Evolutionary conservation across 1,139 yeast genomes (phyloP).

Genomic region (Saccharomycopsis crataegensis): DNA sequence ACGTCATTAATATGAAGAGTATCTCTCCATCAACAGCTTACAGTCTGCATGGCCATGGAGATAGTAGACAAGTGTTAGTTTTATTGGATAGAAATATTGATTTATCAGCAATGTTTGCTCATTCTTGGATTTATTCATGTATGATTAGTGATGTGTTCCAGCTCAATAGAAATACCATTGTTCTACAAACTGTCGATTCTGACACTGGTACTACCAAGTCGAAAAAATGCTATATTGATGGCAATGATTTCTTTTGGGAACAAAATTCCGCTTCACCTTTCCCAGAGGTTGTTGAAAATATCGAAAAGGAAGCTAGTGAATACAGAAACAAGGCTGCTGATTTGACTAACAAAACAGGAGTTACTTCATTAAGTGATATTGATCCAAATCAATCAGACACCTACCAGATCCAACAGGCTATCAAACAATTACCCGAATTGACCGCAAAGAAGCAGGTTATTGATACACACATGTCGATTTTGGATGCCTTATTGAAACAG

Average conservation of each 20-base stretch:
- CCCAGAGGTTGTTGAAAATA: slow-evolving; percentile 96
- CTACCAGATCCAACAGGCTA: slow-evolving; percentile 76
- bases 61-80: slow-evolving; percentile 48
- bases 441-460: slow-evolving; percentile 82
- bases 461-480: slow-evolving; percentile 96
- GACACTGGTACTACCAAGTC: slow-evolving; percentile 36
- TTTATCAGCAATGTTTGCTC: slow-evolving; percentile 88
- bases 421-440: slow-evolving; percentile 84
- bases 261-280: slow-evolving; percentile 81
- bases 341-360: slow-evolving; percentile 58
- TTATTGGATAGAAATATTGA: slow-evolving; percentile 85
- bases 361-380: slow-evolving; percentile 55
- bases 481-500: slow-evolving; percentile 76
- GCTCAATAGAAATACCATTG: slow-evolving; percentile 70
- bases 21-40: slow-evolving; percentile 22
- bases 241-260: slow-evolving; percentile 87
- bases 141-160: slow-evolving; percentile 89
- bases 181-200: slow-evolving; percentile 38
- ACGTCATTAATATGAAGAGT: slow-evolving; percentile 59
- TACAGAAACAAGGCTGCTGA: slow-evolving; percentile 87
- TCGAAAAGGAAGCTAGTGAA: slow-evolving; percentile 71
- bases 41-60: slow-evolving; percentile 7
- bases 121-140: slow-evolving; percentile 97
- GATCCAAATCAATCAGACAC: slow-evolving; percentile 53
- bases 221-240: slow-evolving; percentile 78